Conservation (phyloP, 805 yeast species). For the Blastobotrys parvus region DNA sequence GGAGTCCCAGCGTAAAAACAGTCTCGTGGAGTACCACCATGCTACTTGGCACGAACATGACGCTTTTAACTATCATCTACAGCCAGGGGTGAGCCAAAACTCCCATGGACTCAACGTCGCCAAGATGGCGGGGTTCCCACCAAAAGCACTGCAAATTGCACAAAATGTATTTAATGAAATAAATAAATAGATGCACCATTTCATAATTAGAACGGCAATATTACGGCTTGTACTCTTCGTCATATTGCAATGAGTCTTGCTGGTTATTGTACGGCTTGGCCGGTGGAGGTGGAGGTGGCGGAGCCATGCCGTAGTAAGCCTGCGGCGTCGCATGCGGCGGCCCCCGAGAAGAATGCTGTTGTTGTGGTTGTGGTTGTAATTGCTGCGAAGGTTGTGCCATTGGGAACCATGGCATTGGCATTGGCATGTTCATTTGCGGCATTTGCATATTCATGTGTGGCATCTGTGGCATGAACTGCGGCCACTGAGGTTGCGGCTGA, state of each 20-base stretch:
- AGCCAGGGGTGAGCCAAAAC: constrained; percentile 59
- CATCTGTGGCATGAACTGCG: constrained; percentile 12
- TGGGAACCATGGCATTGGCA: no score
- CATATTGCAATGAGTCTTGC: neutral
- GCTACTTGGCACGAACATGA: constrained; percentile 18
- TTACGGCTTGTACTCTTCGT: constrained; percentile 2
- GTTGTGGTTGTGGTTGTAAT: no score
- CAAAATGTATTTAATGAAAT: neutral
- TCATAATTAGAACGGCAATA: no score
- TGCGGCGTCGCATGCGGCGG: no score
- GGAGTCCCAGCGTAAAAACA: constrained; percentile 20
- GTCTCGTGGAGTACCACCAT: constrained; percentile 20
- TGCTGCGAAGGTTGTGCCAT: no score
- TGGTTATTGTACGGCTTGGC: neutral
- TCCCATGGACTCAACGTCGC: constrained; percentile 78
- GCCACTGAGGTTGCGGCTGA: constrained; percentile 5
- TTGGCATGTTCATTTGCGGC: neutral
- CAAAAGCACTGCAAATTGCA: constrained; percentile 48
- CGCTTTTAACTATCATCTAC: constrained; percentile 45
- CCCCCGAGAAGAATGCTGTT: no score
- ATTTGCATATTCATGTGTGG: neutral
- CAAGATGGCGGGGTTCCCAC: constrained; percentile 69
- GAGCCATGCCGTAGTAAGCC: no score
- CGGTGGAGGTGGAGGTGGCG: neutral
- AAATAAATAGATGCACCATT: no score